Evolutionary conservation across 192 early-diverging fungal species (phyloP).

Genomic region (Dimargaris xerosporica): DNA sequence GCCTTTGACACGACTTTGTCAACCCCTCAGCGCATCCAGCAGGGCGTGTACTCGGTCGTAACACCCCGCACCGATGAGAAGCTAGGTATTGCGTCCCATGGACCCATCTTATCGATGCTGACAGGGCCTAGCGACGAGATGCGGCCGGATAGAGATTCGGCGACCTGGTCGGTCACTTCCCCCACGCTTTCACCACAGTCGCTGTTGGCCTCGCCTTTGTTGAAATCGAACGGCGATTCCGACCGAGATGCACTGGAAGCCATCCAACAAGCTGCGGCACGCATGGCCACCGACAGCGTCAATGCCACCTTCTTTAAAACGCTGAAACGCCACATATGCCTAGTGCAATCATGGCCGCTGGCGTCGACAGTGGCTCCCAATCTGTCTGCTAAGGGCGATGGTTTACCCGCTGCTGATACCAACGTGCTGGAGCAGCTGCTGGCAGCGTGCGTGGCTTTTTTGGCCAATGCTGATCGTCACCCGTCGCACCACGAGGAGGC

Average conservation of each 20-base stretch:
- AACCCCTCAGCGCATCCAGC: slow-evolving; percentile 3
- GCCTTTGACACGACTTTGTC: background rate
- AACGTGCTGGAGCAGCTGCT: background rate
- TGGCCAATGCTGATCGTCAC: background rate
- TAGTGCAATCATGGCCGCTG: no score
- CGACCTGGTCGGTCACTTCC: background rate
- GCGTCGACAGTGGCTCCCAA: no score
- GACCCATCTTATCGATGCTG: background rate
- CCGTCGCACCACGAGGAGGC: background rate
- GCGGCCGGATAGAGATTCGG: background rate
- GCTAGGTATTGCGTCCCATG: background rate
- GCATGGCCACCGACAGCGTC: no score
- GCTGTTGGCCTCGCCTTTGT: background rate
- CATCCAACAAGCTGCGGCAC: no score
- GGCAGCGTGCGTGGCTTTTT: background rate
- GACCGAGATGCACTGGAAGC: no score
- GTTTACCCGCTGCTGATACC: no score
- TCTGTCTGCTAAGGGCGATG: no score
- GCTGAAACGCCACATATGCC: background rate
- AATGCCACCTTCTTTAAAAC: no score
- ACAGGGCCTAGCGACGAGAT: background rate
- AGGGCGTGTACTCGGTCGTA: slow-evolving; percentile 1
- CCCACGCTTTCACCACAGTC: background rate
- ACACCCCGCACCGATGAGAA: background rate
- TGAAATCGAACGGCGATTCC: background rate